Percentiles rank a stretch among this genome's conserved stretches.
phyloP scores from a whole-genome alignment of 2,329 filamentous ascomycete genomes.

The Exophiala mesophila region DNA sequence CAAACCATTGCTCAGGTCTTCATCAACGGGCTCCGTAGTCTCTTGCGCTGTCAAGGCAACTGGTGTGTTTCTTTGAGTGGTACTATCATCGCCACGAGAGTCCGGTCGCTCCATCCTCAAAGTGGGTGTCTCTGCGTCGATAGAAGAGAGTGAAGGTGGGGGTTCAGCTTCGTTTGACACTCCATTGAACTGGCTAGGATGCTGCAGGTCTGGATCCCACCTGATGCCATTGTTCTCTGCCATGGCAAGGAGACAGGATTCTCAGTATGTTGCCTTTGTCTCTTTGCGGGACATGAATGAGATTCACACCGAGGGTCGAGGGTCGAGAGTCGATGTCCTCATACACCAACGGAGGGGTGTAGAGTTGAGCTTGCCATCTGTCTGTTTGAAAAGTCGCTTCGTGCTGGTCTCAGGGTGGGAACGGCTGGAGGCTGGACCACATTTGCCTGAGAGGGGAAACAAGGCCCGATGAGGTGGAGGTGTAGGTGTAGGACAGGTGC shows the following conservation, averaged over 20 bases:
- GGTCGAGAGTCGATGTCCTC: neutral
- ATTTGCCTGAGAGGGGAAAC: neutral
- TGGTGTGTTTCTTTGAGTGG: conserved; percentile 21
- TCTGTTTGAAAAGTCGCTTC: neutral
- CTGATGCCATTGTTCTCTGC: conserved; percentile 19
- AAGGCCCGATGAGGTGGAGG: no score
- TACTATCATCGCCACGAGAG: conserved; percentile 11
- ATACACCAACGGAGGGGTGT: no score
- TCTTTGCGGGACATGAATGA: conserved; percentile 12
- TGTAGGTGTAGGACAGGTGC: neutral
- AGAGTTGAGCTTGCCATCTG: neutral
- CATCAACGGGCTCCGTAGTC: conserved; percentile 12
- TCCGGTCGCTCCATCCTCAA: conserved; percentile 2
- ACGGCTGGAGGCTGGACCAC: neutral
- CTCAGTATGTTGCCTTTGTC: conserved; percentile 1
- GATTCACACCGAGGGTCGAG: no score
- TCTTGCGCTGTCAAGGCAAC: conserved; percentile 15
- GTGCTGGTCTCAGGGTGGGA: neutral
- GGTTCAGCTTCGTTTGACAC: neutral
- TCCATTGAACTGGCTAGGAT: conserved; percentile 1
- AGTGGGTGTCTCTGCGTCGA: conserved; percentile 1
- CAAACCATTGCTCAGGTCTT: conserved; percentile 8
- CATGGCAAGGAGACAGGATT: conserved; percentile 8
- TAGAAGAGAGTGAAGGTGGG: neutral
- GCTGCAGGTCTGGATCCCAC: conserved; percentile 18